Conservation (phyloP, 352 stramenopile genomes). For the Globisporangium cystogenes region DNA sequence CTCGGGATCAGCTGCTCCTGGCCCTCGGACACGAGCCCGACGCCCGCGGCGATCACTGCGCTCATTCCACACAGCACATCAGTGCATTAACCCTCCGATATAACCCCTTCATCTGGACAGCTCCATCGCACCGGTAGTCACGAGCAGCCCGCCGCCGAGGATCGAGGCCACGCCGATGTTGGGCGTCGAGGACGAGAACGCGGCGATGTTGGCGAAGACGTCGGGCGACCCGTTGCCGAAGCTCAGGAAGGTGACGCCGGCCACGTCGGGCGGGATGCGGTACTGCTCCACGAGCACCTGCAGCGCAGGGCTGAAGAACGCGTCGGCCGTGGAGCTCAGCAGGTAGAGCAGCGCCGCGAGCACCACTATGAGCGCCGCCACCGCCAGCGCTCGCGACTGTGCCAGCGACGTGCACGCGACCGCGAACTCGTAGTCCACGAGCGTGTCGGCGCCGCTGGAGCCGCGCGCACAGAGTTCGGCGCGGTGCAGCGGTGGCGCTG, state of each 20-base stretch:
- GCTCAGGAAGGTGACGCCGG: conserved; percentile 76
- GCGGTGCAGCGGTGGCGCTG: background rate
- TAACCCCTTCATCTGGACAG: background rate
- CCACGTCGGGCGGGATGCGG: conserved; percentile 63
- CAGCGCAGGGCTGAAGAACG: conserved; percentile 75
- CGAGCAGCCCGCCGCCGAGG: conserved; percentile 58
- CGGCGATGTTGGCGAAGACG: conserved; percentile 78
- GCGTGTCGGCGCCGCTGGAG: conserved; percentile 21
- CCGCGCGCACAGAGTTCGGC: conserved; percentile 5
- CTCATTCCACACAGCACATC: background rate
- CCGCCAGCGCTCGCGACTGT: conserved; percentile 30
- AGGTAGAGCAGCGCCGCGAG: conserved; percentile 68
- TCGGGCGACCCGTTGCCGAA: conserved; percentile 77
- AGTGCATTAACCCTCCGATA: background rate
- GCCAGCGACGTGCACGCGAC: conserved; percentile 49
- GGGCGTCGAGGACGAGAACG: conserved; percentile 54
- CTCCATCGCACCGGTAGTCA: conserved; percentile 46
- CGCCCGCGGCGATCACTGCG: conserved; percentile 59
- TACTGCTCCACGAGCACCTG: conserved; percentile 77
- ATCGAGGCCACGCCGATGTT: conserved; percentile 67
- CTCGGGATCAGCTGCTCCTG: conserved; percentile 74
- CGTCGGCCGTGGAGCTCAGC: conserved; percentile 74
- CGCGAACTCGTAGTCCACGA: conserved; percentile 67
- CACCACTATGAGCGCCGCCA: conserved; percentile 33
- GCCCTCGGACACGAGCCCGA: conserved; percentile 57